These are phyloP conservation scores for Knoxia roxburghii DNA, from an alignment of 257 asterid genomes.

Conservation along the genomic window DNA sequence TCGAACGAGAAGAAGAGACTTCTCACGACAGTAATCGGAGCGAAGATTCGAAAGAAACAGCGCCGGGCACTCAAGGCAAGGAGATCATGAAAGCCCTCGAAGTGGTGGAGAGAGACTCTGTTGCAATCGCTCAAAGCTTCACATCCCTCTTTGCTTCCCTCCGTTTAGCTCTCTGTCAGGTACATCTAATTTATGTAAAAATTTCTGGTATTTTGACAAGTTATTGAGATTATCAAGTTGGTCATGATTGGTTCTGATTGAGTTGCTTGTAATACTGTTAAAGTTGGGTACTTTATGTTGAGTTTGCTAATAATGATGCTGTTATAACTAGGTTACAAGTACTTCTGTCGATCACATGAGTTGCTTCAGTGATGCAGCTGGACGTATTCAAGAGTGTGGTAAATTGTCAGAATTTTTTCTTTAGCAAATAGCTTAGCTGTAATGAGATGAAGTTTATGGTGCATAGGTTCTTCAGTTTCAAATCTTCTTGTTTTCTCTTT, in stretches of 20 bases:
- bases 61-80: conserved; percentile 33
- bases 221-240: neutral
- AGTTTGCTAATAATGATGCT: conserved; percentile 11
- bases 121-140: conserved; percentile 78
- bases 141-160: conserved; percentile 74
- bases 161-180: conserved; percentile 75
- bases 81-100: conserved; percentile 74
- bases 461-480: neutral
- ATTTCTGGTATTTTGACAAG: neutral
- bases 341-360: conserved; percentile 80
- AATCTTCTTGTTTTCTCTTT: neutral
- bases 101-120: conserved; percentile 78
- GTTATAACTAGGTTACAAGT: conserved; percentile 56
- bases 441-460: neutral
- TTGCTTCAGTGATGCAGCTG: conserved; percentile 92
- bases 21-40: neutral
- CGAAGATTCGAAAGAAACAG: conserved; percentile 21
- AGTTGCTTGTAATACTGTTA: neutral
- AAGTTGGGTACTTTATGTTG: neutral
- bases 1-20: neutral
- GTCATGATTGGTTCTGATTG: no score
- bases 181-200: conserved; percentile 12
- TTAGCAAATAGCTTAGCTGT: neutral
- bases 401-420: conserved; percentile 1
- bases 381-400: conserved; percentile 91